Base-by-base conservation (phyloP, 2,329 filamentous ascomycete species). In the Gnomoniopsis sp. region DNA sequence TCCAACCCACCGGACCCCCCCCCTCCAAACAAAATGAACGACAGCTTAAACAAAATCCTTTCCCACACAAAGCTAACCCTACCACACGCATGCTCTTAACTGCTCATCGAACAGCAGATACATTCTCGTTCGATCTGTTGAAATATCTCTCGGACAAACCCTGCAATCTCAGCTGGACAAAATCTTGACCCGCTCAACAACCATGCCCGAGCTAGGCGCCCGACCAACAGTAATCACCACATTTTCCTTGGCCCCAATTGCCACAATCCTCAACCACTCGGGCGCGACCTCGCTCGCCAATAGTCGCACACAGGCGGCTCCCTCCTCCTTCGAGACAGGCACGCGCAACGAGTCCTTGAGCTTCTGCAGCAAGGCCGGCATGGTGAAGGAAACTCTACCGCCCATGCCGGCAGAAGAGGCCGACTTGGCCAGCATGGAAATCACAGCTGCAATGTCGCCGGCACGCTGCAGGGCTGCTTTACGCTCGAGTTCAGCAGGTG, bases 381-480 rank as follows among this genome's bases (percentile, higher is more conserved):
- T 82, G 23, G 83, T 82, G 67, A 90, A 91, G 1, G 87, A 83
- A 62, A 89, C 76, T 11, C 85, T 77, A 4, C 78, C 81, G 66
- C 84, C 78, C 17, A 77, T 78, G 33, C 74, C 75, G 8, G 75
- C 73, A 41, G 73, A 80, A 8, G 55, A 38, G 6, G 57, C 58
- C n/a, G 77, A 78, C 47, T 83, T 77, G 68, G 80, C 82, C 62
- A 91, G 77, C 77, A 89, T 84, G n/a, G 80, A 81, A 36, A 93
- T 74, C 6, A 90, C 84, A 6, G 85, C 81, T 1, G 85, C 81
- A 11, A 92, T 82, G 65, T 91, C 88, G n/a, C 81, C 78, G 0
- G 86, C 82, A 11, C 88, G 83, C 65, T 88, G 84, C 23, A 90
- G 76, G 0, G 89, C 89, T 3, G 85, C 82, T 15, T 79, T 81